phyloP scores from a whole-genome alignment of 169 alveolate species.

The Plasmodium inui region DNA sequence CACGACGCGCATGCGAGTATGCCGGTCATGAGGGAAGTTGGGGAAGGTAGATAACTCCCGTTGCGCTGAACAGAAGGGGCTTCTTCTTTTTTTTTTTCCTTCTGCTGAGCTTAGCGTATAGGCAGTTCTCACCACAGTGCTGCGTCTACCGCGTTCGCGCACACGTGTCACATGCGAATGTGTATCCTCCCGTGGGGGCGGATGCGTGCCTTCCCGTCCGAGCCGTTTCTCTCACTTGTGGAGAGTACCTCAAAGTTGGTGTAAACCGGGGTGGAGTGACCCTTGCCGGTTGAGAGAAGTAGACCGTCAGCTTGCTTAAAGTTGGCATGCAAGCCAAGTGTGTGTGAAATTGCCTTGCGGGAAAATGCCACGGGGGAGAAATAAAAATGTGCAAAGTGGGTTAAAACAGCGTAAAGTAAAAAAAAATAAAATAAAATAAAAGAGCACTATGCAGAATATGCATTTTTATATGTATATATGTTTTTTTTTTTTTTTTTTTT shows the following conservation, averaged over 20 bases:
- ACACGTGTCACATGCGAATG: neutral
- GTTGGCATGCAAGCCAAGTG: neutral
- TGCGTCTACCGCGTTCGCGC: neutral
- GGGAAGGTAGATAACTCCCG: neutral
- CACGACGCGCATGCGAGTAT: neutral
- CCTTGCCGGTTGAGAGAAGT: neutral
- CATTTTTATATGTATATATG: neutral
- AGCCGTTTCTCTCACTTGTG: neutral
- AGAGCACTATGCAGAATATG: neutral
- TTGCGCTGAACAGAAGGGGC: neutral
- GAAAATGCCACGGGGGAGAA: neutral
- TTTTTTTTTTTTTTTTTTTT: neutral
- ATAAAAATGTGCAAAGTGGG: neutral
- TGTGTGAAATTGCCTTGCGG: neutral
- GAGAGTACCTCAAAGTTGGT: neutral
- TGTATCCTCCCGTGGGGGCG: neutral
- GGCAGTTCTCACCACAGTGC: neutral
- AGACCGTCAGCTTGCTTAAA: neutral
- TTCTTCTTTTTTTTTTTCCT: neutral
- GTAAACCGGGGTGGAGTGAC: neutral
- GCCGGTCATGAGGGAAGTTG: neutral
- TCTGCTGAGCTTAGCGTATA: neutral
- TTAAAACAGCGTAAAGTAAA: neutral
- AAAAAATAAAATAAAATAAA: neutral
- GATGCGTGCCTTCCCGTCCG: neutral